Base-by-base conservation (phyloP, 306 rosid genomes). In the Urtica urens region DNA sequence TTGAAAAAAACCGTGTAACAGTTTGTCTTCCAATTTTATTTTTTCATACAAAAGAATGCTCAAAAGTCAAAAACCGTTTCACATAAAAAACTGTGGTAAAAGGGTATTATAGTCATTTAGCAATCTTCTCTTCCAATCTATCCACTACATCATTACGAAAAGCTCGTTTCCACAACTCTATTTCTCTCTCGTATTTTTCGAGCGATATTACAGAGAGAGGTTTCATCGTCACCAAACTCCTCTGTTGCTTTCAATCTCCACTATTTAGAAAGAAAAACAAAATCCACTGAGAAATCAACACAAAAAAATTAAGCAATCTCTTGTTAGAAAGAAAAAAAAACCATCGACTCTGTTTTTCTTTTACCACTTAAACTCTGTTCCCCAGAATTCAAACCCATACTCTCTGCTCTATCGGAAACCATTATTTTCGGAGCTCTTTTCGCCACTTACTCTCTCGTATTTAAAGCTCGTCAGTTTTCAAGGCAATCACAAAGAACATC, bases 91-190 rank as follows among this genome's bases (percentile, higher is more conserved):
- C n/a, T n/a, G n/a, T n/a, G n/a, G n/a, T n/a, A n/a, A 14, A 49
- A 9, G 54, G 90, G 86, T 72, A 76, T 69, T 83, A 76, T 57
- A 24, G 95, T 83, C 81, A 78, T 72, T 78, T 67, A 40, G 6
- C 16, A 21, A 55, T 1, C n/a, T 29, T 58, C 63, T 59, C 23
- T 55, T 56, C 64, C 75, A 20, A 53, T 62, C 79, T 57, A 56
- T 68, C 76, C 77, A 45, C 59, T 69, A 62, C 72, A 49, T 59
- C 31, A 67, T 57, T 65, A 55, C 52, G 69, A 55, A 58, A 65
- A 53, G 51, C 69, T 60, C 68, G 65, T 60, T 67, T 68, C 50
- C 71, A 49, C 58, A 54, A 61, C 67, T 77, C 82, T 56, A 71
- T 52, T 34, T 38, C 62, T 63, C 77, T 42, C 57, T 55, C 24